phyloP scores from a whole-genome alignment of 208 protist species.

The Leptomonas pyrrhocoris region DNA sequence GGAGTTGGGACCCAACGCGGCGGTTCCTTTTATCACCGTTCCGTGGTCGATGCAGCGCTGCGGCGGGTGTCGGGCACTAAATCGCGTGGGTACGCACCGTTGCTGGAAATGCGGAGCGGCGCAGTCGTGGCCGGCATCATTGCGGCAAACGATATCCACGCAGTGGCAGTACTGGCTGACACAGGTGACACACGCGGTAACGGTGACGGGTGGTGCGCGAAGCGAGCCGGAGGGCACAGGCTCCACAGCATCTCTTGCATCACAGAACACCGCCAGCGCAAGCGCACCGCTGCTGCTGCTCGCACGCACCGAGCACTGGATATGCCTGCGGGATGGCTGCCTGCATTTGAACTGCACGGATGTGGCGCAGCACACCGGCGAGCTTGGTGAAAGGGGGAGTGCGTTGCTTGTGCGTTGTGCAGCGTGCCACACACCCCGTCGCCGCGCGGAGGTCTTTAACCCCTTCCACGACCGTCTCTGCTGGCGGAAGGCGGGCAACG shows the following conservation, averaged over 20 bases:
- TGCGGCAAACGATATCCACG: constrained; percentile 7
- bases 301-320: constrained; percentile 35
- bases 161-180: constrained; percentile 27
- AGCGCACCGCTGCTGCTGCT: constrained; percentile 13
- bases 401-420: constrained; percentile 16
- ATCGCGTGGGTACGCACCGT: constrained; percentile 14
- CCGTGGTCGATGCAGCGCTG: constrained; percentile 55
- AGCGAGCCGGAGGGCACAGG: too few relatives aligned
- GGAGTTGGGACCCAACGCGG: constrained; percentile 5
- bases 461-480: constrained; percentile 20
- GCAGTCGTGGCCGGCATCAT: constrained; percentile 20
- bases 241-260: neutral
- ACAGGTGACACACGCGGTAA: constrained; percentile 23
- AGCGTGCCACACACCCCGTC: constrained; percentile 27
- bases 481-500: neutral
- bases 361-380: neutral
- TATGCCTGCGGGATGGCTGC: constrained; percentile 70
- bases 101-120: constrained; percentile 28
- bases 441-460: constrained; percentile 14
- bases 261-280: neutral
- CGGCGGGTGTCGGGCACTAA: constrained; percentile 26
- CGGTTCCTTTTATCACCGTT: constrained; percentile 28
- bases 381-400: too few relatives aligned
- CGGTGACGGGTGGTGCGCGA: neutral
- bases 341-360: constrained; percentile 52